Base-by-base conservation (phyloP, 805 yeast species). In the Nakazawaea ishiwadae region DNA sequence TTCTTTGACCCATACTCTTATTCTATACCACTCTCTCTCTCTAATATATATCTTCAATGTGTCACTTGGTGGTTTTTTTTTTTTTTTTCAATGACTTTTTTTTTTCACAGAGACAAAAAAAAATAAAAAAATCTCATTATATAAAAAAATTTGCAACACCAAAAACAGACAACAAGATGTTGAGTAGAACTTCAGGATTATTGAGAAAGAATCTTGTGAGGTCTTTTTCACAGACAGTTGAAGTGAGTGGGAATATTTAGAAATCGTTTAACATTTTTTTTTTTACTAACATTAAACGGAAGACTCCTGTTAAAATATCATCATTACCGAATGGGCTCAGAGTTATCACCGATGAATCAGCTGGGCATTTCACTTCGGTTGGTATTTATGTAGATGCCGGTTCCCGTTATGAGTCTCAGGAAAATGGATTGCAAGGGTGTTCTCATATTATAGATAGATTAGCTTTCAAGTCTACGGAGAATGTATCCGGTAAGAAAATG, bases 331-430 rank as follows among this genome's bases (percentile, higher is more conserved):
- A 89, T 62, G 97, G 97, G 2, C 65, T 90, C 28, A 71, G 82
- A 48, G 82, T 91, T 5, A 90, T 88, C 9, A 84, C 95, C 3
- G 93, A 88, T 46, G 79, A 85, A 33, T 75, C 84, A 0, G 93
- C 96, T 1, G 89, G 95, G 30, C 96, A 90, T 60, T 93, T 93
- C 58, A 74, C 91, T 44, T 96, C 96, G 0, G 62, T 90, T 34
- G 98, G 98, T 1, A 73, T 91, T 34, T 93, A 87, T 55, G 73
- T 93, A 4, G 83, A 85, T 54, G 96, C 95, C 1, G 99, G 99
- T 1, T 82, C 96, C 2, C 72, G 98, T 37, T 88, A 69, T 56
- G 98, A 93, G 61, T 67, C 71, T 23, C 60, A 67, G 2, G 49
- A 54, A 20, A 68, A 65, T 2, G 52, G 57, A 21, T 53, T 79